phyloP scores from a whole-genome alignment of 345 rosid genomes.

The Brassica incana region DNA sequence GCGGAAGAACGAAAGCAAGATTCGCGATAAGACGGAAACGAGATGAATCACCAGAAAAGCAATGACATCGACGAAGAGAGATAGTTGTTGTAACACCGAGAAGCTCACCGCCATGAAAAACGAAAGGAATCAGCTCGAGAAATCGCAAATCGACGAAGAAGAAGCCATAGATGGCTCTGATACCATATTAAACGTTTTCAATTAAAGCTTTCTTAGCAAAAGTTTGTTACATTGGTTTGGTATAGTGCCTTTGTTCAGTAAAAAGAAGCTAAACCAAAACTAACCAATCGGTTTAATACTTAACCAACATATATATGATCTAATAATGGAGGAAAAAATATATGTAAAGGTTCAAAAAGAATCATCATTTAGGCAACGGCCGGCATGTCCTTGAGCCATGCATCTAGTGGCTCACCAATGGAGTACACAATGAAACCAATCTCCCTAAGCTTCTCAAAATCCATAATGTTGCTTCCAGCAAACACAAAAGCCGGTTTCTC shows the following conservation, averaged over 20 bases:
- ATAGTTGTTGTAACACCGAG: not conserved
- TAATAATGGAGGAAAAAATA: not conserved
- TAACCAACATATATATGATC: not conserved
- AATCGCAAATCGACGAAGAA: no score
- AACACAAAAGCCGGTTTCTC: constrained; percentile 85
- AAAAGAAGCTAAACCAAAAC: not conserved
- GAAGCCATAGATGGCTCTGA: not conserved
- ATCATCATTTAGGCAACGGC: constrained; percentile 26
- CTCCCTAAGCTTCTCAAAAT: constrained; percentile 41
- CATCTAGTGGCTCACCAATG: constrained; percentile 41
- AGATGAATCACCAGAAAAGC: not conserved
- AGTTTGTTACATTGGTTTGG: no score
- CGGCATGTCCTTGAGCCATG: constrained; percentile 40
- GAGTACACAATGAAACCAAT: constrained; percentile 79
- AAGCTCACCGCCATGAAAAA: not conserved
- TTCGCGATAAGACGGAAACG: not conserved
- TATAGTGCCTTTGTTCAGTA: not conserved
- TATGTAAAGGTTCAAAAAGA: not conserved
- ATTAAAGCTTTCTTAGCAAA: no score
- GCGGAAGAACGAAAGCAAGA: not conserved
- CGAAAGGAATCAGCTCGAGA: no score
- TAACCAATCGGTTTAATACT: no score
- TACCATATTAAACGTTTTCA: no score
- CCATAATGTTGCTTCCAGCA: constrained; percentile 68
- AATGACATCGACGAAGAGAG: not conserved